These are phyloP conservation scores for Fusarium newnesense DNA, from an alignment of 2,329 filamentous ascomycete species.

Conservation along the genomic window DNA sequence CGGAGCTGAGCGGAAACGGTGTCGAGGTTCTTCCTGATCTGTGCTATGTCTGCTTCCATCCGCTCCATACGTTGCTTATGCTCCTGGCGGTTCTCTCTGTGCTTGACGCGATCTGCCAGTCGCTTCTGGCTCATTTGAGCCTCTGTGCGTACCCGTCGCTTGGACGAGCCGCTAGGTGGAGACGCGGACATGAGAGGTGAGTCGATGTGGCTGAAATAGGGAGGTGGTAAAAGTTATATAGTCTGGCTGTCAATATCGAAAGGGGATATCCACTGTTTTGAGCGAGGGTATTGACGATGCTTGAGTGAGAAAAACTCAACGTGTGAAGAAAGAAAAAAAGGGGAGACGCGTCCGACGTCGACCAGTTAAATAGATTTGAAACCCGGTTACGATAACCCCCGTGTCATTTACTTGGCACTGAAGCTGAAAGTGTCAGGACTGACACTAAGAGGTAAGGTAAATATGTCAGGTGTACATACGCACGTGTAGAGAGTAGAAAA, in stretches of 20 bases:
- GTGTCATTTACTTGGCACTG: constrained; percentile 10
- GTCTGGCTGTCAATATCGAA: neutral
- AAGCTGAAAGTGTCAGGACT: neutral
- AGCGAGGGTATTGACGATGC: constrained; percentile 3
- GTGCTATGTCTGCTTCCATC: constrained; percentile 41
- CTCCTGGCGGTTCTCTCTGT: constrained; percentile 41
- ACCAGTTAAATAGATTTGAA: constrained; percentile 31
- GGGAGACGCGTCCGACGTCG: constrained; percentile 25
- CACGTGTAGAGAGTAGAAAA: neutral
- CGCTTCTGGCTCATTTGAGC: constrained; percentile 43
- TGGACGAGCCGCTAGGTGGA: constrained; percentile 27
- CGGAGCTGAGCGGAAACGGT: constrained; percentile 33
- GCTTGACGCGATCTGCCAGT: constrained; percentile 41
- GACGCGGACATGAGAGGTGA: constrained; percentile 25
- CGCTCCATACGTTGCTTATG: constrained; percentile 42
- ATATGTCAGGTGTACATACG: neutral
- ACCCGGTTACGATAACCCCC: neutral
- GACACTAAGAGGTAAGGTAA: constrained; percentile 1
- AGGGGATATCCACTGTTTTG: constrained; percentile 9
- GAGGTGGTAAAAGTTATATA: neutral
- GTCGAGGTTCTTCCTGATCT: constrained; percentile 37
- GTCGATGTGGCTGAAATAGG: neutral
- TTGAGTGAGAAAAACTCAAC: neutral
- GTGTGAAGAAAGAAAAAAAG: neutral
- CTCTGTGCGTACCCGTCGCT: constrained; percentile 38